Percentiles rank a stretch among this genome's conserved stretches.
Conservation (phyloP, 257 asterid genomes). For the Nicotiana sylvestris region DNA sequence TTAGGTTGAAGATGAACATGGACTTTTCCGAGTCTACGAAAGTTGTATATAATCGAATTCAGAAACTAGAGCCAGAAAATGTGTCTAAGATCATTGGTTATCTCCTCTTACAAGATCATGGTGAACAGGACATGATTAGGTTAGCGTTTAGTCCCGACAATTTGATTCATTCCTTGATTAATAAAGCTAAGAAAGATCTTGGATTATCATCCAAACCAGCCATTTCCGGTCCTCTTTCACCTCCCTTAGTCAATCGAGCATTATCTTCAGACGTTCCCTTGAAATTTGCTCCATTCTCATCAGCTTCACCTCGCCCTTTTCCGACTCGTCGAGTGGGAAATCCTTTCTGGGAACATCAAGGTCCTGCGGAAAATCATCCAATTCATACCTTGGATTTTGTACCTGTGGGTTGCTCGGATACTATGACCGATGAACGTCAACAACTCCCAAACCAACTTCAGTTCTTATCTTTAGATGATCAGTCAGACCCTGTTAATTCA, state of each 20-base stretch:
- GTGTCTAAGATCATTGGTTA: conserved; percentile 65
- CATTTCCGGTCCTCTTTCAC: conserved; percentile 66
- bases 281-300: conserved; percentile 30
- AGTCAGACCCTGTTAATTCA: conserved; percentile 20
- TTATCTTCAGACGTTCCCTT: conserved; percentile 36
- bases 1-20: conserved; percentile 12
- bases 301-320: conserved; percentile 34
- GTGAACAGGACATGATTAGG: conserved; percentile 73
- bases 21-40: conserved; percentile 16
- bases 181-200: conserved; percentile 40
- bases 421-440: conserved; percentile 23
- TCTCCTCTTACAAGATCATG: conserved; percentile 42
- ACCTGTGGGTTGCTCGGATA: conserved; percentile 29
- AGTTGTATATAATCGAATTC: conserved; percentile 51
- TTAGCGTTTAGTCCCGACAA: conserved; percentile 74
- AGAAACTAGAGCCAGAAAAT: conserved; percentile 55
- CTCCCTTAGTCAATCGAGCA: conserved; percentile 32
- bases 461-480: conserved; percentile 31
- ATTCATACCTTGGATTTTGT: conserved; percentile 9
- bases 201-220: conserved; percentile 30
- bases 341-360: conserved; percentile 40
- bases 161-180: conserved; percentile 45
- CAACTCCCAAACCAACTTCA: conserved; percentile 28
- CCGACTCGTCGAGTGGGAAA: conserved; percentile 28
- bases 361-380: neutral